Conservation (phyloP, 1,139 yeast genomes). For the Candida sp. region DNA sequence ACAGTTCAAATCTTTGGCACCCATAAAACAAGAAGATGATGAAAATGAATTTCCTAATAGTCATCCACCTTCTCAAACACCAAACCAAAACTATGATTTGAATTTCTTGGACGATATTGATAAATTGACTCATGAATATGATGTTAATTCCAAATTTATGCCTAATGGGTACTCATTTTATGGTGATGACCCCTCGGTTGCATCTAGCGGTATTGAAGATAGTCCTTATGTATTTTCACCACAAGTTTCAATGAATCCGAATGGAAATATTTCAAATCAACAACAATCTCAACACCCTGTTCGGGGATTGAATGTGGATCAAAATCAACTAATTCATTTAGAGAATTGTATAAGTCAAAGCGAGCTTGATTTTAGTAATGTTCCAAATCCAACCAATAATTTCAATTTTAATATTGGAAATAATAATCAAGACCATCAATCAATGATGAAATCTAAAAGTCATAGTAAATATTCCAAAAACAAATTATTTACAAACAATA, state of each 20-base stretch:
- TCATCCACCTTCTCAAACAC: slow-evolving; percentile 1
- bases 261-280: slow-evolving; percentile 10
- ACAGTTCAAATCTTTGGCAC: slow-evolving; percentile 22
- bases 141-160: slow-evolving; percentile 45
- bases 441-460: slow-evolving; percentile 3
- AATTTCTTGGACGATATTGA: slow-evolving; percentile 41
- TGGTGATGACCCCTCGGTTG: slow-evolving; percentile 43
- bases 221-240: slow-evolving; percentile 43
- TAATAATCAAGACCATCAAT: neutral
- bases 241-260: slow-evolving; percentile 8
- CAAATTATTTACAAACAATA: slow-evolving; percentile 50
- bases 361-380: neutral
- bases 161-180: slow-evolving; percentile 61
- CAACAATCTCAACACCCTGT: neutral
- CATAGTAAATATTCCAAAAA: slow-evolving; percentile 30
- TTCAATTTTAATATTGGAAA: neutral
- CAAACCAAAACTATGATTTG: slow-evolving; percentile 22
- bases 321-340: slow-evolving; percentile 22
- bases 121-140: slow-evolving; percentile 43
- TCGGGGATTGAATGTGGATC: slow-evolving; percentile 12
- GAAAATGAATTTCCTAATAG: slow-evolving; percentile 13
- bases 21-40: slow-evolving; percentile 40
- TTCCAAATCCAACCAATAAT: neutral
- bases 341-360: slow-evolving; percentile 11
- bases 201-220: slow-evolving; percentile 35